These are phyloP conservation scores for Graphium sp. DNA, from an alignment of 2,329 filamentous ascomycete genomes.

Conservation along the genomic window DNA sequence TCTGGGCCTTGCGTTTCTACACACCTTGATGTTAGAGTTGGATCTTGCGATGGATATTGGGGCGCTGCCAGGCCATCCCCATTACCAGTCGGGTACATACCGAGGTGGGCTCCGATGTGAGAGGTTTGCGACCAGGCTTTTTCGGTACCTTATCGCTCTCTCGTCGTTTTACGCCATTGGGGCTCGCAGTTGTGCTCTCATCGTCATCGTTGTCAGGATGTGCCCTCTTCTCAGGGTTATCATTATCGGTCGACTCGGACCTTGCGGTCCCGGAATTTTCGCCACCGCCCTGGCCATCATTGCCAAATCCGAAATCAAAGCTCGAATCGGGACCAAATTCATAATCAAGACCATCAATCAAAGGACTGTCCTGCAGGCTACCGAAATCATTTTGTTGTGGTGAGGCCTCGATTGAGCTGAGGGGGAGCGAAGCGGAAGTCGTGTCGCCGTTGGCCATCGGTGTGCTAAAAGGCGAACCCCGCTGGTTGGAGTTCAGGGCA, in stretches of 20 bases:
- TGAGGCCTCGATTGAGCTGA: conserved; percentile 30
- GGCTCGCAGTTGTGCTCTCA: conserved; percentile 22
- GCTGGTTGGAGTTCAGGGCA: conserved; percentile 56
- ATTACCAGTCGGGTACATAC: conserved; percentile 60
- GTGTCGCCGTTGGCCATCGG: conserved; percentile 18
- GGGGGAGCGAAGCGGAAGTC: conserved; percentile 25
- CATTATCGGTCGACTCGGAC: conserved; percentile 39
- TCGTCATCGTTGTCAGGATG: conserved; percentile 56
- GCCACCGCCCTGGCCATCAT: too few species aligned
- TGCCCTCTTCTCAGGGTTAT: conserved; percentile 51
- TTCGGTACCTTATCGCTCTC: conserved; percentile 79
- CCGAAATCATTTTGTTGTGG: conserved; percentile 15
- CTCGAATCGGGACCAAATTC: conserved; percentile 57
- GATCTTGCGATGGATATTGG: conserved; percentile 6
- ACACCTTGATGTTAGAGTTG: not conserved
- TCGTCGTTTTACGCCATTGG: conserved; percentile 47
- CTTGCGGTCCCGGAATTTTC: conserved; percentile 46
- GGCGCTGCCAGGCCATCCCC: not conserved
- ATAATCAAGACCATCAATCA: conserved; percentile 60
- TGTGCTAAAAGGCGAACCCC: conserved; percentile 15
- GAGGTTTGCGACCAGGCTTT: conserved; percentile 90
- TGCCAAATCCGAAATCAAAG: conserved; percentile 75
- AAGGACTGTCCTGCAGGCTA: conserved; percentile 59
- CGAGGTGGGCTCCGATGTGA: conserved; percentile 89
- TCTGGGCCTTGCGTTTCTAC: conserved; percentile 91